phyloP scores from a whole-genome alignment of 495 filamentous ascomycete genomes.

The Penicillium goetzii region DNA sequence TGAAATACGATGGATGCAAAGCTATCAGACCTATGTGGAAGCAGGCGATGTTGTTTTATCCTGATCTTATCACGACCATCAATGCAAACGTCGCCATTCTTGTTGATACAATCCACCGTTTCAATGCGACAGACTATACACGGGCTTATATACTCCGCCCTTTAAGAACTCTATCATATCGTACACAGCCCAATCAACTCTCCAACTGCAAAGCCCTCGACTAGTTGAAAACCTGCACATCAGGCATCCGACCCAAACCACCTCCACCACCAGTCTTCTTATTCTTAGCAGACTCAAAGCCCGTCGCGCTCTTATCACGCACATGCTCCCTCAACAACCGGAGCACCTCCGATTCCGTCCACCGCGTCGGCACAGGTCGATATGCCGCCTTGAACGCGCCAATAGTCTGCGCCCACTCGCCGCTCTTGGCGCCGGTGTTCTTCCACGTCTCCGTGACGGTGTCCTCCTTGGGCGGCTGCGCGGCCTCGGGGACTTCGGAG shows the following conservation, averaged over 20 bases:
- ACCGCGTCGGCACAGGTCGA: slow-evolving; percentile 81
- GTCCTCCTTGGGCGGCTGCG: slow-evolving; percentile 40
- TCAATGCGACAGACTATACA: not conserved
- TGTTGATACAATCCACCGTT: not conserved
- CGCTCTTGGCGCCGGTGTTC: slow-evolving; percentile 56
- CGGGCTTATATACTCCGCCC: not conserved
- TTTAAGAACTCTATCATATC: not conserved
- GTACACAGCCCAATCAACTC: not conserved
- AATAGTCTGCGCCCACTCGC: slow-evolving; percentile 96
- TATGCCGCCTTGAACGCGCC: slow-evolving; percentile 95
- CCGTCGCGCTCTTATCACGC: slow-evolving; percentile 56
- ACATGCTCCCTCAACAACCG: slow-evolving; percentile 80
- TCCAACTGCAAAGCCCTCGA: not conserved
- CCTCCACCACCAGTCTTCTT: slow-evolving; percentile 51
- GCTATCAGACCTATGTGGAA: not conserved
- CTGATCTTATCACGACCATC: not conserved
- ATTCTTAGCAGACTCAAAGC: slow-evolving; percentile 54
- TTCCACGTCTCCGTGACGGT: slow-evolving; percentile 59
- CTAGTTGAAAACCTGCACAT: slow-evolving; percentile 54
- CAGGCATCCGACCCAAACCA: slow-evolving; percentile 56
- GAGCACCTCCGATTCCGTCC: slow-evolving; percentile 81
- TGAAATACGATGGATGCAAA: not conserved
- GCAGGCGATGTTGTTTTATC: too few relatives aligned
- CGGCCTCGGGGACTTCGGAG: slow-evolving; percentile 37
- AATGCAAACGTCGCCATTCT: not conserved